Evolutionary conservation across 2,329 filamentous ascomycete species (phyloP), one percentile per base, ranked within the genome.

Genomic region (Diaporthe ilicicola): DNA sequence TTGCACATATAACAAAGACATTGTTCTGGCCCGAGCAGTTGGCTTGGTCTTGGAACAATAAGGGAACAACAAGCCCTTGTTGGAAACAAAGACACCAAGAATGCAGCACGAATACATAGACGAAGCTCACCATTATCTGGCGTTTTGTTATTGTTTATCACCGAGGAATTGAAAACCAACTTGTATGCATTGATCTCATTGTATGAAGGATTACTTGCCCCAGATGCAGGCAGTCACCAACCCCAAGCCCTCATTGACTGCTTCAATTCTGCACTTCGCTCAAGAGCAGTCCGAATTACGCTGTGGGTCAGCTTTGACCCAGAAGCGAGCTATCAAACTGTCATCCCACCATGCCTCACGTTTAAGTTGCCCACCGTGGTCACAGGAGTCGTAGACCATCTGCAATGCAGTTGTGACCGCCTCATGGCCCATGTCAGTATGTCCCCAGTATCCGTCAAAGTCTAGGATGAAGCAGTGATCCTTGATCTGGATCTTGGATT

Each of bases 281-380:
- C n/a, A 55, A 22, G 51, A 34, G 10, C 53, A 55, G 15, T 55
- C 53, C 32, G 32, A 55, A 3, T 13, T 55, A 4, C 10, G 19
- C 32, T 55, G 53, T 12, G 53, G 53, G 9, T 55, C 53, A 8
- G 27, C 53, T 19, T 22, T 55, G 4, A 55, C 53, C 53, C 53
- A 55, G 15, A 55, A 37, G 0, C 12, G 4, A 15, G 24, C 22
- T 6, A 6, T 55, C 32, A 15, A 22, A 2, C 7, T 22, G 5
- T 51, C 19, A 24, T 29, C 15, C 27, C 48, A 8, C 8, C 24
- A 17, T 15, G 48, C 12, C 12, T 15, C 0, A 51, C 24, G 6
- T 51, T 51, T 15, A 34, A 34, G 32, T 4, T 8, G 48, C 24
- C 53, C 53, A 17, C 53, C 53, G 4, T 37, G 53, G 22, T 24